Evolutionary conservation across 306 rosid genomes (phyloP).

Genomic region (Quercus gilva): DNA sequence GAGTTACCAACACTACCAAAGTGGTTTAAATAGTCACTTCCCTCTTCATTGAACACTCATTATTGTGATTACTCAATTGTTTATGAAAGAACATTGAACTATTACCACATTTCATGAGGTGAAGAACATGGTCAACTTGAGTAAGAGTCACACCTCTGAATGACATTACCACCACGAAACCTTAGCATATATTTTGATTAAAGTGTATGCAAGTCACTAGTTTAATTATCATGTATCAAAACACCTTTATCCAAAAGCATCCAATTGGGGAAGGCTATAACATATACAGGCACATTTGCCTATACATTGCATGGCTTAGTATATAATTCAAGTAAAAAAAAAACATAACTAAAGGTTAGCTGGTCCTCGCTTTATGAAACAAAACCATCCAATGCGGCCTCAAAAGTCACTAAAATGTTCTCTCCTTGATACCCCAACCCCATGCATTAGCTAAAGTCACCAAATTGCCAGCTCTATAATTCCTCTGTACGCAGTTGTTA

Average conservation of each 20-base stretch:
- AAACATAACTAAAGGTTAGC: too few relatives aligned
- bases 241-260: background rate
- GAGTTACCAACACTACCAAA: too few relatives aligned
- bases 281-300: background rate
- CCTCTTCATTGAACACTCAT: too few relatives aligned
- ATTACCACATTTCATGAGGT: too few relatives aligned
- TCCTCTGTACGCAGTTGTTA: background rate
- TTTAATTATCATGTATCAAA: background rate
- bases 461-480: slow-evolving; percentile 23
- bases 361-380: too few relatives aligned
- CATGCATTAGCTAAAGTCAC: background rate
- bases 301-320: background rate
- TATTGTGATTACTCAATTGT: too few relatives aligned
- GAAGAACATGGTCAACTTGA: too few relatives aligned
- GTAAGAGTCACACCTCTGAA: too few relatives aligned
- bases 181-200: background rate
- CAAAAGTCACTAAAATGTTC: background rate
- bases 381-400: background rate
- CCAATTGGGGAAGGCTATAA: background rate
- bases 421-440: background rate
- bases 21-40: too few relatives aligned
- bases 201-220: background rate
- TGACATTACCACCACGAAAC: background rate
- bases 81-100: too few relatives aligned
- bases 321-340: background rate